Evolutionary conservation across 768 basidiomycete genomes (phyloP).

Genomic region (Mycena latifolia): DNA sequence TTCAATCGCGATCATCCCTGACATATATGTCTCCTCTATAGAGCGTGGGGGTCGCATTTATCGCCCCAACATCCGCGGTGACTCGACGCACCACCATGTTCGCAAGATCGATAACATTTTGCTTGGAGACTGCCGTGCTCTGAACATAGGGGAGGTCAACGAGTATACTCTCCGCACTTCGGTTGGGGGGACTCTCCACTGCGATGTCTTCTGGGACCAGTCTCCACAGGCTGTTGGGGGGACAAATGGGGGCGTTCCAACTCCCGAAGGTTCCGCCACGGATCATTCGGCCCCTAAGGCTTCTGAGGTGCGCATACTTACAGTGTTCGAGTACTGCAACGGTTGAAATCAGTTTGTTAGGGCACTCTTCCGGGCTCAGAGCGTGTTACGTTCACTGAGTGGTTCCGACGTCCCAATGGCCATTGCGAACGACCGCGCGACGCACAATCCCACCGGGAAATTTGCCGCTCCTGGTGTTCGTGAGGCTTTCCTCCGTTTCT

Average conservation of each 20-base stretch:
- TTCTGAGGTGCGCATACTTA: no score
- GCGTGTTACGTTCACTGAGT: neutral
- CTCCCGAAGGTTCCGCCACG: no score
- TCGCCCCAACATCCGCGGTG: neutral
- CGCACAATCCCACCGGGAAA: neutral
- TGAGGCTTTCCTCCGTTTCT: neutral
- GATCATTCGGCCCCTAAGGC: no score
- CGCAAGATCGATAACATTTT: neutral
- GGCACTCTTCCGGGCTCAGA: neutral
- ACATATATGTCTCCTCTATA: no score
- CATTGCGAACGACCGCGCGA: neutral
- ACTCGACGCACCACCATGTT: neutral
- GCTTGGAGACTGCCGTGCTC: neutral
- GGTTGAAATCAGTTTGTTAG: no score
- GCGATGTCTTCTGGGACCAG: neutral
- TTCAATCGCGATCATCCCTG: no score
- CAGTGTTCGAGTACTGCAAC: no score
- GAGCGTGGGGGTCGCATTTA: no score
- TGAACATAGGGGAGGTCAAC: neutral
- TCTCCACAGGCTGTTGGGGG: neutral
- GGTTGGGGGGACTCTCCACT: neutral
- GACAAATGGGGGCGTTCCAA: no score
- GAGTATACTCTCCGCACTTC: neutral
- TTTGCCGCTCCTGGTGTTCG: neutral
- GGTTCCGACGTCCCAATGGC: neutral